These are phyloP conservation scores for Colletotrichum sp. DNA, from an alignment of 2,329 filamentous ascomycete genomes.

Conservation along the genomic window DNA sequence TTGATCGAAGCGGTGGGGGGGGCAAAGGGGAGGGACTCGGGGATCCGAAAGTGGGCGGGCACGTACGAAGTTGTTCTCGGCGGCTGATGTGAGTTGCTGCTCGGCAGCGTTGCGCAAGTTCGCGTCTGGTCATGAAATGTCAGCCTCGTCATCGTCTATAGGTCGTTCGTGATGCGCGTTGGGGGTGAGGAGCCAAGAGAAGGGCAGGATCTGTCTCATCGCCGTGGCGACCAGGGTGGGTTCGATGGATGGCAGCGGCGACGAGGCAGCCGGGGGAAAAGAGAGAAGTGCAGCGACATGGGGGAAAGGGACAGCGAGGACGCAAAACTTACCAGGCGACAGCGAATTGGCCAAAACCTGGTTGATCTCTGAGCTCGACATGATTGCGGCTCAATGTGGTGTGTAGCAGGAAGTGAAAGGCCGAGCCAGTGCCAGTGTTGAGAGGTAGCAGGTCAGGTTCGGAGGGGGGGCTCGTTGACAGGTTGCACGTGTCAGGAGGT, in stretches of 20 bases:
- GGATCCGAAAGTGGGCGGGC: slow-evolving; percentile 25
- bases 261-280: not conserved
- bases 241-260: not conserved
- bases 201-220: not conserved
- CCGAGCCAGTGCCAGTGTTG: slow-evolving; percentile 19
- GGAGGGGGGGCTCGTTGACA: slow-evolving; percentile 17
- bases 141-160: slow-evolving; percentile 22
- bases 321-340: slow-evolving; percentile 76
- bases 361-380: slow-evolving; percentile 89
- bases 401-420: slow-evolving; percentile 11
- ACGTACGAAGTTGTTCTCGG: slow-evolving; percentile 92
- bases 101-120: slow-evolving; percentile 89
- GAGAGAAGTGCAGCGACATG: not conserved
- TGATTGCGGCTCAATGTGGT: slow-evolving; percentile 47
- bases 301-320: not conserved
- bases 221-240: slow-evolving; percentile 1
- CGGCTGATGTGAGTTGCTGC: slow-evolving; percentile 90
- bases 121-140: slow-evolving; percentile 69
- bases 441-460: slow-evolving; percentile 5
- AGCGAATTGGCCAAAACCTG: slow-evolving; percentile 97
- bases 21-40: slow-evolving; percentile 14
- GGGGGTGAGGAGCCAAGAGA: slow-evolving; percentile 10
- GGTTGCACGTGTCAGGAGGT: slow-evolving; percentile 22
- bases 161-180: slow-evolving; percentile 1
- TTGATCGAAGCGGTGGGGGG: slow-evolving; percentile 3